Conservation (phyloP, 352 stramenopile genomes). For the Blastocystis sp. region DNA sequence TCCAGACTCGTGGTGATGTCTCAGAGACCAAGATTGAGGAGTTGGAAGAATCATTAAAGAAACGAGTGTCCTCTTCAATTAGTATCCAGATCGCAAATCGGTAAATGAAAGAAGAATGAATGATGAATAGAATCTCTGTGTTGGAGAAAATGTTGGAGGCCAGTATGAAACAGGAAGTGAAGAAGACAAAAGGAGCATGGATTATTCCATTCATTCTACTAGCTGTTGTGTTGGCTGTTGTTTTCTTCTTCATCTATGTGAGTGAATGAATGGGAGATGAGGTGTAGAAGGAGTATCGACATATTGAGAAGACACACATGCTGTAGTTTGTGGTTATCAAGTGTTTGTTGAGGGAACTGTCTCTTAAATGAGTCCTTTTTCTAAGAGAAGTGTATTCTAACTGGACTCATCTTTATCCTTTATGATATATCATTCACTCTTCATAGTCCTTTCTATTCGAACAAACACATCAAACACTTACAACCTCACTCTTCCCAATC, state of each 20-base stretch:
- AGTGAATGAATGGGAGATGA: neutral
- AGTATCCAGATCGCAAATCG: slow-evolving; percentile 1
- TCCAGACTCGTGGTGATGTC: slow-evolving; percentile 73
- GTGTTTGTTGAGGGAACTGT: neutral
- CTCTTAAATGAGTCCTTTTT: neutral
- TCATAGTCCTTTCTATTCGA: neutral
- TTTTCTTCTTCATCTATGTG: slow-evolving; percentile 67
- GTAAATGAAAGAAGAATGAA: slow-evolving; percentile 71
- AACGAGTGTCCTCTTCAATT: slow-evolving; percentile 42
- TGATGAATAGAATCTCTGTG: slow-evolving; percentile 70
- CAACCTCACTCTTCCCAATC: neutral
- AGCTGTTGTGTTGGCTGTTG: neutral
- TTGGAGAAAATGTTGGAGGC: slow-evolving; percentile 71
- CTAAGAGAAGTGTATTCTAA: neutral
- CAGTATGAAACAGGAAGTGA: slow-evolving; percentile 64
- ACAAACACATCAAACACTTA: neutral
- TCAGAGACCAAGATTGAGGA: slow-evolving; percentile 71
- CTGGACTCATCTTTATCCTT: neutral
- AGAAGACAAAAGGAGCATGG: slow-evolving; percentile 45
- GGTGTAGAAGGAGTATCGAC: slow-evolving; percentile 33
- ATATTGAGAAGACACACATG: slow-evolving; percentile 57
- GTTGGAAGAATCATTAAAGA: slow-evolving; percentile 70
- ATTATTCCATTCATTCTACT: slow-evolving; percentile 51
- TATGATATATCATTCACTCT: neutral
- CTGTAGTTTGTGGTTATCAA: neutral